A percentile compares a stretch with the other conserved stretches of the same genome.
Conservation (phyloP, 2,329 filamentous ascomycete genomes). For the Xylaria arbuscula region DNA sequence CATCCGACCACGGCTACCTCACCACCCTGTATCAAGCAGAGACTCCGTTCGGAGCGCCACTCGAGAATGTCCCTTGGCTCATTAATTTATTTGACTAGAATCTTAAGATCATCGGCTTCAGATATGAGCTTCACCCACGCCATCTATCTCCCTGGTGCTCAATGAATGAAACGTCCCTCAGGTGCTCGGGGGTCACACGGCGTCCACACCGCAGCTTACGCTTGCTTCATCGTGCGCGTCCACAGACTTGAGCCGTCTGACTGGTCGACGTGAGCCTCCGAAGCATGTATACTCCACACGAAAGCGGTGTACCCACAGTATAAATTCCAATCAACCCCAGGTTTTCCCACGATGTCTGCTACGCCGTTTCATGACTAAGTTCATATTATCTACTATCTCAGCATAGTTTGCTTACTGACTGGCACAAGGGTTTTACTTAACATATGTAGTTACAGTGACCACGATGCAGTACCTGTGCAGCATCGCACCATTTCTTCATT, state of each 20-base stretch:
- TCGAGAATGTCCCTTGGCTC: background rate
- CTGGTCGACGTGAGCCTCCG: constrained; percentile 19
- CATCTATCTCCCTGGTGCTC: background rate
- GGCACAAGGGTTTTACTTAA: constrained; percentile 7
- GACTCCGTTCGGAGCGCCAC: background rate
- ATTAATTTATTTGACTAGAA: background rate
- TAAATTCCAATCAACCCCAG: background rate
- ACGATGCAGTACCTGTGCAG: constrained; percentile 14
- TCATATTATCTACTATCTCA: constrained; percentile 14
- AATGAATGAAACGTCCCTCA: background rate
- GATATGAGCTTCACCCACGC: background rate
- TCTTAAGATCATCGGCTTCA: background rate
- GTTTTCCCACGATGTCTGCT: constrained; percentile 9
- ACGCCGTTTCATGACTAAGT: background rate
- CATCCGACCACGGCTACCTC: background rate
- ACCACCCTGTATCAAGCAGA: background rate
- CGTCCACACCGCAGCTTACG: constrained; percentile 33
- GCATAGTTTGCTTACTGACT: background rate
- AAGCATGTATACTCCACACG: constrained; percentile 20
- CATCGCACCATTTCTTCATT: constrained; percentile 1
- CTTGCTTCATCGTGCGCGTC: constrained; percentile 1
- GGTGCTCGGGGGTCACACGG: background rate
- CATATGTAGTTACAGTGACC: constrained; percentile 1
- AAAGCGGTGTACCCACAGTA: constrained; percentile 26
- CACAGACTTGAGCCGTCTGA: constrained; percentile 15